Conservation (phyloP, 164 flowering plant genomes). For the Cinnamomum chago region DNA sequence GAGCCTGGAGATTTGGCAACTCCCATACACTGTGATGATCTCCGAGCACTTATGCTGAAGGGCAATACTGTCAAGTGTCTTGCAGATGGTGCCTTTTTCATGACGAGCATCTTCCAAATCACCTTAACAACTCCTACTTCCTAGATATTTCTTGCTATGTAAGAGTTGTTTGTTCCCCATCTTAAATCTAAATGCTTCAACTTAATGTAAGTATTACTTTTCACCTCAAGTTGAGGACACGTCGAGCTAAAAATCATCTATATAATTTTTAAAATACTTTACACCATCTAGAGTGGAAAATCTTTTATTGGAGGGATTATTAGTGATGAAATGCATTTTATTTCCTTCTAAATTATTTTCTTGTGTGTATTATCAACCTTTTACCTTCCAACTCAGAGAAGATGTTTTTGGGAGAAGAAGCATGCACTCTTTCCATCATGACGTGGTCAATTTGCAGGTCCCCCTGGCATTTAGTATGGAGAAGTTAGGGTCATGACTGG, state of each 20-base stretch:
- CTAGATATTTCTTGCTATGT: neutral
- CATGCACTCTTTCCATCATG: constrained; percentile 57
- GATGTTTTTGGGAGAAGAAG: constrained; percentile 61
- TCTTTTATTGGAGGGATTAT: neutral
- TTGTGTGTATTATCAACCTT: neutral
- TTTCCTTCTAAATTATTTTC: neutral
- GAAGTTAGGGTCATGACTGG: neutral
- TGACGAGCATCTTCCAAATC: constrained; percentile 57
- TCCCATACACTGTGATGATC: constrained; percentile 87
- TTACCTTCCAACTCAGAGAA: constrained; percentile 37
- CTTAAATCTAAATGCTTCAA: neutral
- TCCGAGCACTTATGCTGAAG: constrained; percentile 49
- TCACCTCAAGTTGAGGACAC: neutral
- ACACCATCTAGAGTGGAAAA: neutral
- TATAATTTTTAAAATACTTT: neutral
- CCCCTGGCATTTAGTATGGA: too few relatives aligned
- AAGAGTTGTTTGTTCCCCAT: neutral
- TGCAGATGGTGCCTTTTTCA: constrained; percentile 92
- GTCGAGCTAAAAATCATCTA: neutral
- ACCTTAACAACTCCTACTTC: neutral
- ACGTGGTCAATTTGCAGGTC: constrained; percentile 77
- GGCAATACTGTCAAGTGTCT: constrained; percentile 78
- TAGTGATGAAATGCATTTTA: neutral
- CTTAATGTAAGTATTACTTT: neutral
- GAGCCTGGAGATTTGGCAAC: constrained; percentile 73